Evolutionary conservation across 2,329 filamentous ascomycete genomes (phyloP).

Genomic region (Periconia macrospinosa): DNA sequence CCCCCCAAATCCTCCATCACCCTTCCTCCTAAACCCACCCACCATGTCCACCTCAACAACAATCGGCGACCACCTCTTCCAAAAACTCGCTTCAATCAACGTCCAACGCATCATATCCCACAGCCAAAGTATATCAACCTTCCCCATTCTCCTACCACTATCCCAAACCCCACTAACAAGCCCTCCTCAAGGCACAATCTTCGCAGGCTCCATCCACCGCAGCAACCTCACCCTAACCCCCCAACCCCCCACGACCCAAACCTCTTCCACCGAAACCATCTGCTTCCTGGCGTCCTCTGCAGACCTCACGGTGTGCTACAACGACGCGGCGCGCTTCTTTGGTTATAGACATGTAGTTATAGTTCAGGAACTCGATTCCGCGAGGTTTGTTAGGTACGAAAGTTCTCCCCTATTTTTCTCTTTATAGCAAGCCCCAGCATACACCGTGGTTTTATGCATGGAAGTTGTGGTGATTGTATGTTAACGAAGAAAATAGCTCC

Average conservation of each 20-base stretch:
- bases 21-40: not conserved
- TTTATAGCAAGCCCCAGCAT: too few species aligned
- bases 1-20: too few species aligned
- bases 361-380: conserved; percentile 7
- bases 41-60: conserved; percentile 11
- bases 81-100: conserved; percentile 7
- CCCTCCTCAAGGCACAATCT: conserved; percentile 5
- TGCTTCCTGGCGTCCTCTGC: conserved; percentile 10
- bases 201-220: conserved; percentile 14
- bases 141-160: not conserved
- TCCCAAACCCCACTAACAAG: not conserved
- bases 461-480: not conserved
- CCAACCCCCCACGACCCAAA: not conserved
- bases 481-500: not conserved
- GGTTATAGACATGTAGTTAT: conserved; percentile 4
- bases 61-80: conserved; percentile 17
- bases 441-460: too few species aligned
- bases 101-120: conserved; percentile 5
- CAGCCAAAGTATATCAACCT: conserved; percentile 3
- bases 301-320: conserved; percentile 8
- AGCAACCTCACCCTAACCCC: conserved; percentile 7
- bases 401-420: not conserved
- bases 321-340: conserved; percentile 1
- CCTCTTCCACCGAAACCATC: conserved; percentile 2
- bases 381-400: conserved; percentile 10